A percentile compares a stretch with the other conserved stretches of the same genome.
Evolutionary conservation across 495 filamentous ascomycete species (phyloP).

Genomic region (Xanthoparmelia taractica): DNA sequence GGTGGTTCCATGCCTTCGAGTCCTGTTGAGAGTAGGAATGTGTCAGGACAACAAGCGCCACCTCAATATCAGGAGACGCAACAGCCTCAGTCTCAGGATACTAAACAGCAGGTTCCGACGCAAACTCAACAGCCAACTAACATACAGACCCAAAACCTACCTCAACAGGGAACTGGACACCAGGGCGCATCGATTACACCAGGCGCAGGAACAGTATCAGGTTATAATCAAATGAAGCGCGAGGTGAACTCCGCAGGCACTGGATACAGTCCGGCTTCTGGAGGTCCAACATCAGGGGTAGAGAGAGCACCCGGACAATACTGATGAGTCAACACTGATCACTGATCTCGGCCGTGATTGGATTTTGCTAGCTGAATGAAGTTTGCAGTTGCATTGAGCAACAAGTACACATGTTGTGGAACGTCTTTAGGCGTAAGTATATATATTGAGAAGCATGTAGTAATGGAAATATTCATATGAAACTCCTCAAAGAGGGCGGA

Average conservation of each 20-base stretch:
- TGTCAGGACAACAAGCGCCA: constrained; percentile 17
- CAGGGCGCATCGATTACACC: constrained; percentile 19
- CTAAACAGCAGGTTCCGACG: constrained; percentile 26
- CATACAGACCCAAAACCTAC: constrained; percentile 33
- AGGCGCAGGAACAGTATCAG: constrained; percentile 7
- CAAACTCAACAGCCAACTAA: constrained; percentile 31
- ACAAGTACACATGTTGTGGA: background rate
- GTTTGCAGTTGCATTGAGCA: background rate
- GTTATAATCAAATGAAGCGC: constrained; percentile 12
- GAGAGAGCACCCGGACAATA: constrained; percentile 26
- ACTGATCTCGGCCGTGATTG: background rate
- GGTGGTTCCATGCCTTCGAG: constrained; percentile 27
- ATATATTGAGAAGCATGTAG: constrained; percentile 2
- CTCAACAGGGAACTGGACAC: constrained; percentile 18
- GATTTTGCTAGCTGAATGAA: background rate
- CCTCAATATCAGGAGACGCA: constrained; percentile 22
- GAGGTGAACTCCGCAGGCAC: background rate
- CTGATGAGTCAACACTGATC: constrained; percentile 1
- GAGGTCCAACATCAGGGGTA: constrained; percentile 19
- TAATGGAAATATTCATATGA: background rate
- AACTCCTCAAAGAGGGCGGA: background rate
- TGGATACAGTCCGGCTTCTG: constrained; percentile 10
- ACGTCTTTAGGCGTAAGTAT: background rate
- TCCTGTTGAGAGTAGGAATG: constrained; percentile 28
- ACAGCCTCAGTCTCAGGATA: constrained; percentile 24